These are phyloP conservation scores for Cladosporium sp. DNA, from an alignment of 2,329 filamentous ascomycete genomes.

Conservation along the genomic window DNA sequence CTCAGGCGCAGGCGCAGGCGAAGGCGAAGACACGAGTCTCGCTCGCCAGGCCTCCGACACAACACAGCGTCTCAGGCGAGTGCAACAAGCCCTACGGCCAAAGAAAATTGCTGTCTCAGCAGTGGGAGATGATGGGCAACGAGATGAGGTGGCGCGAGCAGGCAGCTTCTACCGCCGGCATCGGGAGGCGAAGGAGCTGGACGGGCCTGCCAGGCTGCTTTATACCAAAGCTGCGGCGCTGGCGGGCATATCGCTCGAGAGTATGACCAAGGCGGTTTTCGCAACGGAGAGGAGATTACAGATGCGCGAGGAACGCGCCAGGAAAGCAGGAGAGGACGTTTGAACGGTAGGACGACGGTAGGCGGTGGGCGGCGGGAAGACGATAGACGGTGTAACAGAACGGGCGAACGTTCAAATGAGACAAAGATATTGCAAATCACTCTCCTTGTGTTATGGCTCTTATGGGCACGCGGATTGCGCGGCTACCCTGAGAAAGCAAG, in stretches of 20 bases:
- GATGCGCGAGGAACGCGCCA: slow-evolving; percentile 41
- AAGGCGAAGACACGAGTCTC: slow-evolving; percentile 21
- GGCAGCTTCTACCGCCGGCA: slow-evolving; percentile 56
- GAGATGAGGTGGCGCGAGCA: slow-evolving; percentile 43
- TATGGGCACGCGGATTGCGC: not conserved
- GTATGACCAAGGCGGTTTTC: slow-evolving; percentile 54
- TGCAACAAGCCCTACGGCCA: slow-evolving; percentile 46
- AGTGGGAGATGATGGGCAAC: slow-evolving; percentile 33
- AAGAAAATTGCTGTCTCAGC: slow-evolving; percentile 39
- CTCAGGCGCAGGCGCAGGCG: not conserved
- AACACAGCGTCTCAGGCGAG: slow-evolving; percentile 43
- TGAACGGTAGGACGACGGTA: not conserved
- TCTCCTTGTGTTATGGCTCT: not conserved
- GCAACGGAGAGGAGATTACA: slow-evolving; percentile 52
- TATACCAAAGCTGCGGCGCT: slow-evolving; percentile 55
- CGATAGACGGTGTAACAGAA: not conserved
- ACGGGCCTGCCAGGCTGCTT: slow-evolving; percentile 47
- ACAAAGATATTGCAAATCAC: not conserved
- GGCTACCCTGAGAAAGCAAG: not conserved
- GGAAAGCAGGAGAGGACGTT: slow-evolving; percentile 21
- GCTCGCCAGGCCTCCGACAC: slow-evolving; percentile 15
- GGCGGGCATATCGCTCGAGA: slow-evolving; percentile 53
- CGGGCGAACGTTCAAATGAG: not conserved
- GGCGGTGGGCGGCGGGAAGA: not conserved
- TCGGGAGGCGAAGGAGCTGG: slow-evolving; percentile 50